Conservation (phyloP, 139 green algal genomes). For the Chlorella sp. region DNA sequence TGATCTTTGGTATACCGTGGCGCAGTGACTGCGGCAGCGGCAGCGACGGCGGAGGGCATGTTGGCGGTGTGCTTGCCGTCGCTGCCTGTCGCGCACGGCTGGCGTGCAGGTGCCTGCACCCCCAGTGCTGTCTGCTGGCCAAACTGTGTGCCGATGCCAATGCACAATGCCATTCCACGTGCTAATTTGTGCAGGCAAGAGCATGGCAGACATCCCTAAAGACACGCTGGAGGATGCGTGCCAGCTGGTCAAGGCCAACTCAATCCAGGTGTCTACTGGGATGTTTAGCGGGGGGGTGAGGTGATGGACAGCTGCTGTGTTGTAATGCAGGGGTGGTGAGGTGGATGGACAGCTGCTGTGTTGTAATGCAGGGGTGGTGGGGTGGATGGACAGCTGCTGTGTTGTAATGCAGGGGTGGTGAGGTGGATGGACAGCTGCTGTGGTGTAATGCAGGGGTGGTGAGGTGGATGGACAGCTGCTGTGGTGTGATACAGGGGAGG, state of each 20-base stretch:
- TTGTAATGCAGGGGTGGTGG: not conserved
- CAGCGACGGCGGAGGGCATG: no score
- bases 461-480: no score
- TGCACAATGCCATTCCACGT: not conserved
- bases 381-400: no score
- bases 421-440: no score
- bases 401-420: not conserved
- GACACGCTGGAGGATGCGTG: slow-evolving; percentile 91
- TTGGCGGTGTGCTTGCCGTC: no score
- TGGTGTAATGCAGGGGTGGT: not conserved
- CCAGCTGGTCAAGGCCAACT: slow-evolving; percentile 98
- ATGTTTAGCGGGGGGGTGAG: not conserved
- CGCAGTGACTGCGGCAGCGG: no score
- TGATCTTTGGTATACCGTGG: no score
- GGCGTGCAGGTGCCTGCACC: not conserved
- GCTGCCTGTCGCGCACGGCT: not conserved
- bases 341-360: no score
- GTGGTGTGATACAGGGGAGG: no score
- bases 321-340: slow-evolving; percentile 65
- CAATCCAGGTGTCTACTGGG: slow-evolving; percentile 65
- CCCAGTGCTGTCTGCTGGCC: not conserved
- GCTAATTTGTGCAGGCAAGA: slow-evolving; percentile 18
- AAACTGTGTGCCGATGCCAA: not conserved
- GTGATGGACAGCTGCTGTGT: not conserved
- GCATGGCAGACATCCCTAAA: slow-evolving; percentile 80